Evolutionary conservation across 257 asterid species (phyloP).

Genomic region (Anisodus tanguticus): DNA sequence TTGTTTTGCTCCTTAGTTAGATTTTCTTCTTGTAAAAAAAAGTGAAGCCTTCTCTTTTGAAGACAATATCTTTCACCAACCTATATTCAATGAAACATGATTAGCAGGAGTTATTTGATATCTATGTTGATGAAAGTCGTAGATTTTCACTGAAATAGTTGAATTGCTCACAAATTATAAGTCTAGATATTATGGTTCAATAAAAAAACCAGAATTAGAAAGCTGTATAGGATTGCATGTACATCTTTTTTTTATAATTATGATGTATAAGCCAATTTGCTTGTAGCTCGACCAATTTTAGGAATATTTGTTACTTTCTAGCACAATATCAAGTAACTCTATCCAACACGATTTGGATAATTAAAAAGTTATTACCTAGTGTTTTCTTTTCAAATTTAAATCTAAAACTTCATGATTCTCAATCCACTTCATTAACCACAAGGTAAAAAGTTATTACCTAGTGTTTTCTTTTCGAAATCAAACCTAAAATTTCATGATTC

Average conservation of each 20-base stretch:
- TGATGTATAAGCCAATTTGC: no score
- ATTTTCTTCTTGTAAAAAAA: not conserved
- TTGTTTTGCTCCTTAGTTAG: not conserved
- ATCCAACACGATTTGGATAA: no score
- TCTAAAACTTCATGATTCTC: no score
- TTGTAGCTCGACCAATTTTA: no score
- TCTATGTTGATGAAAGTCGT: not conserved
- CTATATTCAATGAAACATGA: not conserved
- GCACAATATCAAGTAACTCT: no score
- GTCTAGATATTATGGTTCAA: not conserved
- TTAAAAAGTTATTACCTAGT: no score
- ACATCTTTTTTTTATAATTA: not conserved
- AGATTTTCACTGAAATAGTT: not conserved
- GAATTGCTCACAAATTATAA: not conserved
- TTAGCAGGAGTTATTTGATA: not conserved
- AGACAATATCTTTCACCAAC: not conserved
- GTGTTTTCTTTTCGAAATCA: no score
- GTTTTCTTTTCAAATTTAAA: no score
- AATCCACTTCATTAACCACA: no score
- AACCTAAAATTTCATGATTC: no score
- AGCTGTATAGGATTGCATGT: not conserved
- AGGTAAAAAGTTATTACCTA: no score
- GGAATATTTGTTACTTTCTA: no score
- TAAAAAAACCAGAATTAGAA: not conserved
- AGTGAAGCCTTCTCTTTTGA: not conserved